These are phyloP conservation scores for Coelastrella sp. DNA, from an alignment of 139 green algal species.

Conservation along the genomic window DNA sequence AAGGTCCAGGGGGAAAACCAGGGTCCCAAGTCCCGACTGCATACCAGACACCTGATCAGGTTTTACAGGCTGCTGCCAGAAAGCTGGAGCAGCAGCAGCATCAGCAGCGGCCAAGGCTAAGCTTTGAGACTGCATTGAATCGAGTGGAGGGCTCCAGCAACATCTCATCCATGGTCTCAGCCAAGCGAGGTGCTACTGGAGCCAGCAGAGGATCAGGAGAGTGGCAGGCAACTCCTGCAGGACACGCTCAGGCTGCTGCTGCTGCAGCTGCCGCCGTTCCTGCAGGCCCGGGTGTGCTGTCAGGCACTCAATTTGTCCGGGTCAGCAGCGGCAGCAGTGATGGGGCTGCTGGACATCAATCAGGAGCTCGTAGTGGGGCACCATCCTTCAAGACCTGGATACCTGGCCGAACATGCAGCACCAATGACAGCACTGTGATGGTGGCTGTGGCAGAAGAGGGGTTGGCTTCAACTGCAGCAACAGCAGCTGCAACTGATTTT, in stretches of 20 bases:
- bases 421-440: background rate
- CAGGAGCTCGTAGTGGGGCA: background rate
- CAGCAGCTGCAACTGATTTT: background rate
- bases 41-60: background rate
- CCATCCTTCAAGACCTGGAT: background rate
- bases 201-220: no score
- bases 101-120: background rate
- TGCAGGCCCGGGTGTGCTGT: background rate
- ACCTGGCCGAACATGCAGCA: background rate
- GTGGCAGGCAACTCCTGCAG: no score
- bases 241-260: background rate
- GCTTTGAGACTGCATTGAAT: no score
- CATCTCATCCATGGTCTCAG: background rate
- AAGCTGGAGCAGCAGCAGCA: slow-evolving; percentile 34
- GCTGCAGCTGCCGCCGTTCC: background rate
- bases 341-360: background rate
- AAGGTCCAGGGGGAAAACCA: no score
- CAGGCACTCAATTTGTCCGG: background rate
- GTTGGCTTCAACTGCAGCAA: background rate
- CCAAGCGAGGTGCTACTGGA: background rate
- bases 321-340: background rate
- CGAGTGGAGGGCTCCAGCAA: background rate
- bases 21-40: background rate
- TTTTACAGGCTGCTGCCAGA: slow-evolving; percentile 5
- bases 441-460: background rate